Base-by-base conservation (phyloP, 352 stramenopile species). In the Pythium folliculosum region DNA sequence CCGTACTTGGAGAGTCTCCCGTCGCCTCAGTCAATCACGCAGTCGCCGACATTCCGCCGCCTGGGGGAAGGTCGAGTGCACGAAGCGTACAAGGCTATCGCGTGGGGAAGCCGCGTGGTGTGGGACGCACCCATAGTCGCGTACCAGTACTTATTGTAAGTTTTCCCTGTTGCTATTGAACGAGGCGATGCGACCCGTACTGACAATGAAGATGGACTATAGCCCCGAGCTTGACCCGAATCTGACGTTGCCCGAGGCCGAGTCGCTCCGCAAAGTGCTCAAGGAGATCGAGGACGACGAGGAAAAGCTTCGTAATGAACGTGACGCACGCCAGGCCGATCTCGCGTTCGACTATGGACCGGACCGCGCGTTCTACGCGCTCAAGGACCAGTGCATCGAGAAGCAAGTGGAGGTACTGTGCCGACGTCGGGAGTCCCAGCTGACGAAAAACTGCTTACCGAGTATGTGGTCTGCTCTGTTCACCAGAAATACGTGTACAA, bases 401-500 rank as follows among this genome's bases (percentile, higher is more conserved):
- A 90, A 86, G 47, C 75, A 82, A 51, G 80, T 95, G 25, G 88
- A 93, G 82, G 85, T 91, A 64, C 23, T 3, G 35, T 40, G 12
- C 27, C 27, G 5, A 32, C 27, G 27, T 32, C 3, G 27, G 27
- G 27, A 32, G 27, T 6, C 27, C 5, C 3, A 32, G 5, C 5
- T 32, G 27, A 32, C 27, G 27, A 32, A 32, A 32, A 32, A 6
- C 5, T 32, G 27, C 27, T 32, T 32, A 32, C 27, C 5, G 27
- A 6, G 27, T 32, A 48, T 54, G 38, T 25, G 4, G 54, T 68
- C 16, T 58, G 1, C 27, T 64, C 32, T 40, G 4, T 51, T 69
- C 16, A 27, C 5, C 32, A 91, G 77, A 89, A 92, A 76, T 97
- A 97, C 73, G 67, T 71, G 48, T 97, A 97, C 78, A 95, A 94